These are phyloP conservation scores for Aspergillus egyptiacus DNA, from an alignment of 495 filamentous ascomycete species.

Conservation along the genomic window DNA sequence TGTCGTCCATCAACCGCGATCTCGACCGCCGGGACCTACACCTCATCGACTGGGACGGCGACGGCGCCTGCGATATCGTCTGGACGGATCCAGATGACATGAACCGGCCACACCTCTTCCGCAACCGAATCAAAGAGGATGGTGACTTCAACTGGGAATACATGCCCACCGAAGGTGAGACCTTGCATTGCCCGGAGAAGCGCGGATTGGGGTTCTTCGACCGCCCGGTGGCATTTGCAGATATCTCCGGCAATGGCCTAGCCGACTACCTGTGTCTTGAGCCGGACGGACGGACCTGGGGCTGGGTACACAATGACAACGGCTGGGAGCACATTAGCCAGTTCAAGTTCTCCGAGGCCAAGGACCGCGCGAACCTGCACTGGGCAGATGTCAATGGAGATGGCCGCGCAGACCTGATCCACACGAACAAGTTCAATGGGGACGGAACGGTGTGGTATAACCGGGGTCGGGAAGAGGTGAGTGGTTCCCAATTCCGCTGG, in stretches of 20 bases:
- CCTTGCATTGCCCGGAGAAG: neutral
- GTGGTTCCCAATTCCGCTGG: neutral
- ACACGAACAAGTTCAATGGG: conserved; percentile 6
- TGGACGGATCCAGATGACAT: neutral
- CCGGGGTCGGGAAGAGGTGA: neutral
- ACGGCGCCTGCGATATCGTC: conserved; percentile 3
- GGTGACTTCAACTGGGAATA: neutral
- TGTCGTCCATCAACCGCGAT: neutral
- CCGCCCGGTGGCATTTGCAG: neutral
- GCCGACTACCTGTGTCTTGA: conserved; percentile 4
- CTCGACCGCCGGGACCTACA: conserved; percentile 4
- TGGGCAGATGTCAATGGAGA: conserved; percentile 4
- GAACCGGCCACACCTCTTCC: neutral
- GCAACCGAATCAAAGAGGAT: neutral
- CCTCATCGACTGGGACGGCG: conserved; percentile 1
- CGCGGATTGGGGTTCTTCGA: neutral
- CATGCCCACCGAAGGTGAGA: neutral
- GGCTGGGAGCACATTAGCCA: neutral
- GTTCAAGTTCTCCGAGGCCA: neutral
- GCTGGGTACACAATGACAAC: neutral
- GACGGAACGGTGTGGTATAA: conserved; percentile 9
- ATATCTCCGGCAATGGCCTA: neutral
- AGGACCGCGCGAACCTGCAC: conserved; percentile 2
- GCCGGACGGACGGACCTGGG: neutral
- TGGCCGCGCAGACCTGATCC: conserved; percentile 4